A percentile compares a stretch with the other conserved stretches of the same genome.
These are phyloP conservation scores for Ganoderma sinense DNA, from an alignment of 1,284 basidiomycete species.

Conservation along the genomic window DNA sequence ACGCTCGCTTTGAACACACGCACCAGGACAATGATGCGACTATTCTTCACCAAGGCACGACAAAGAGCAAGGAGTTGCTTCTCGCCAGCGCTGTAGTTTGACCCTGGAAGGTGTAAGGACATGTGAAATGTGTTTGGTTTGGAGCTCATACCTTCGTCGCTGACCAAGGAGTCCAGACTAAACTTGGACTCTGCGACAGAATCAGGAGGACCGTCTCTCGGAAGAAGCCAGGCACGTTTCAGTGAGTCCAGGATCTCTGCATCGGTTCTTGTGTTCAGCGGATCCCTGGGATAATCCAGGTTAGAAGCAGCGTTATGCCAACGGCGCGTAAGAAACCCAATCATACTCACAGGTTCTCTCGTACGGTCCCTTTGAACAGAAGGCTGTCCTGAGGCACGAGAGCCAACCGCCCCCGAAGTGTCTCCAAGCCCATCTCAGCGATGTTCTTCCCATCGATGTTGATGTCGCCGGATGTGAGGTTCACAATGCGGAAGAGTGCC, in stretches of 20 bases:
- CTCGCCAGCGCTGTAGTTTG: slow-evolving; percentile 82
- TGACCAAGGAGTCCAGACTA: slow-evolving; percentile 67
- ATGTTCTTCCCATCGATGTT: slow-evolving; percentile 78
- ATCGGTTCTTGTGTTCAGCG: slow-evolving; percentile 60
- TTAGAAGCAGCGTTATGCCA: slow-evolving; percentile 3
- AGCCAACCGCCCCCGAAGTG: slow-evolving; percentile 67
- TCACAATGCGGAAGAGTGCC: slow-evolving; percentile 78
- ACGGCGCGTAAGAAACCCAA: background rate
- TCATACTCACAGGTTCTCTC: slow-evolving; percentile 67
- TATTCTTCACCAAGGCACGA: slow-evolving; percentile 75
- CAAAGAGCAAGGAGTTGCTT: slow-evolving; percentile 80
- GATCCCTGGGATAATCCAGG: slow-evolving; percentile 56
- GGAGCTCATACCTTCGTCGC: slow-evolving; percentile 60
- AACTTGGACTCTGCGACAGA: slow-evolving; percentile 66
- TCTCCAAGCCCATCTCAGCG: slow-evolving; percentile 58
- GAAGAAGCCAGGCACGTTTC: slow-evolving; percentile 68
- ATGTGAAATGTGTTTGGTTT: background rate
- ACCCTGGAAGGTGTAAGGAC: slow-evolving; percentile 46
- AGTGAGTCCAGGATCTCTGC: slow-evolving; percentile 61
- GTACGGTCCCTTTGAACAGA: slow-evolving; percentile 70
- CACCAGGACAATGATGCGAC: slow-evolving; percentile 74
- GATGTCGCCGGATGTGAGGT: slow-evolving; percentile 68
- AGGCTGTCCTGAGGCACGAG: slow-evolving; percentile 78
- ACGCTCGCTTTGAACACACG: slow-evolving; percentile 29
- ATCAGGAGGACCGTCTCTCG: slow-evolving; percentile 55